Percentiles rank a stretch among this genome's conserved stretches.
These are phyloP conservation scores for Podospora pseudoanserina DNA, from an alignment of 495 filamentous ascomycete species.

Conservation along the genomic window DNA sequence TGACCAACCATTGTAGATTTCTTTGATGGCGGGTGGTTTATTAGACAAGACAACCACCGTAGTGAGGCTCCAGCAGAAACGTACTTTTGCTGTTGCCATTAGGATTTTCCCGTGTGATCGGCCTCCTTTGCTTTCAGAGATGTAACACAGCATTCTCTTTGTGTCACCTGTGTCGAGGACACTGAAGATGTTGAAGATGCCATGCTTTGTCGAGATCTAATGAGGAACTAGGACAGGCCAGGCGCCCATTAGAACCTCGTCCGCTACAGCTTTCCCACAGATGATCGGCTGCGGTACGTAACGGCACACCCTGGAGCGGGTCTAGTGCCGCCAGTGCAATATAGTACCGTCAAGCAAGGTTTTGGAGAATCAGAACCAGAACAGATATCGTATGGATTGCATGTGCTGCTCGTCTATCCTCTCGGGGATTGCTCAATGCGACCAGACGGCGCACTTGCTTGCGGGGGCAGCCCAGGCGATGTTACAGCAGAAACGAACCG, in stretches of 20 bases:
- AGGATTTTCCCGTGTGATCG: slow-evolving; percentile 15
- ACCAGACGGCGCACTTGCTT: slow-evolving; percentile 2
- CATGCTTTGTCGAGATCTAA: not conserved
- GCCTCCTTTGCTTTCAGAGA: slow-evolving; percentile 9
- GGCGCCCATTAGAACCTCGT: not conserved
- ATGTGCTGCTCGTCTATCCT: not conserved
- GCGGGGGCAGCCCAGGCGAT: not conserved
- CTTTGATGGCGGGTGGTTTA: not conserved
- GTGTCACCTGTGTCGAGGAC: slow-evolving; percentile 10
- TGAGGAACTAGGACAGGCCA: not conserved
- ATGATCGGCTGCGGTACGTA: not conserved
- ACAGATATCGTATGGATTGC: not conserved
- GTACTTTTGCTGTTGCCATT: not conserved
- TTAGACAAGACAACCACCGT: not conserved
- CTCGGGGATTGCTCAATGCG: not conserved
- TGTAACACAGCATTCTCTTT: slow-evolving; percentile 11
- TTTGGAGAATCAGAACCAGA: slow-evolving; percentile 4
- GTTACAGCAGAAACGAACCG: not conserved
- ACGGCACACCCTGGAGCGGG: not conserved
- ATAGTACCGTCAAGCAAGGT: slow-evolving; percentile 27
- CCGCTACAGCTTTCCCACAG: not conserved
- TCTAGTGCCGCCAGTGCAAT: not conserved
- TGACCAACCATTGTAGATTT: slow-evolving; percentile 20
- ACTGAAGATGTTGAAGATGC: too few species aligned
- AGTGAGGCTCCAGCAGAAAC: not conserved